A percentile compares a stretch with the other conserved stretches of the same genome.
These are phyloP conservation scores for Fusarium torulosum DNA, from an alignment of 2,329 filamentous ascomycete species.

Conservation along the genomic window DNA sequence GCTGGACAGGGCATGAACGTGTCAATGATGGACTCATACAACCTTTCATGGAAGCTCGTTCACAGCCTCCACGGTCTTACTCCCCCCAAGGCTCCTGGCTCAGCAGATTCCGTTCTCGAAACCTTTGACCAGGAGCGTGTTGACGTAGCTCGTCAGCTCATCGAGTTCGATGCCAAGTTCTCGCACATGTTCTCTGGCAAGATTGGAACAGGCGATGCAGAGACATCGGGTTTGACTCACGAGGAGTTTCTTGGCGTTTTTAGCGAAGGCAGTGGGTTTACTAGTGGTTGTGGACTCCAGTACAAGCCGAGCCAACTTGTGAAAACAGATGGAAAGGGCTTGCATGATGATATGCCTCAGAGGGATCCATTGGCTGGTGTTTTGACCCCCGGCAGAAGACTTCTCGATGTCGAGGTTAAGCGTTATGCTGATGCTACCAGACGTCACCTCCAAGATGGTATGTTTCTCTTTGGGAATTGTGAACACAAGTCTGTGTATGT, in stretches of 20 bases:
- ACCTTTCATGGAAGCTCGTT: conserved; percentile 19
- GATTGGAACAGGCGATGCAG: conserved; percentile 15
- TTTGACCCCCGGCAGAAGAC: conserved; percentile 4
- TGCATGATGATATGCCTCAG: not conserved
- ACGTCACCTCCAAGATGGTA: conserved; percentile 18
- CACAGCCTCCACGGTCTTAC: conserved; percentile 16
- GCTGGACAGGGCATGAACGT: conserved; percentile 29
- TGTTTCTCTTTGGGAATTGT: rapidly evolving
- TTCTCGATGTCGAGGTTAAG: conserved; percentile 19
- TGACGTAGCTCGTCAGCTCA: conserved; percentile 17
- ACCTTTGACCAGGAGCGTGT: conserved; percentile 9
- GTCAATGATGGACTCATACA: conserved; percentile 29
- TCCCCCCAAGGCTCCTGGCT: not conserved
- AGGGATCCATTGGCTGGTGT: conserved; percentile 1
- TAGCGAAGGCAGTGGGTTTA: conserved; percentile 16
- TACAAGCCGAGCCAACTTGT: conserved; percentile 4
- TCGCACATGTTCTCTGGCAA: conserved; percentile 27
- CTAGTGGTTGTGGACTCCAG: conserved; percentile 18
- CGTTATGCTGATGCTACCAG: conserved; percentile 17
- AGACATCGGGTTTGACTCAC: conserved; percentile 2
- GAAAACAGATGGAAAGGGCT: not conserved
- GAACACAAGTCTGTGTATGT: rapidly evolving
- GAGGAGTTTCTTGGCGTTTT: conserved; percentile 25
- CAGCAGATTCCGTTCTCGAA: not conserved
- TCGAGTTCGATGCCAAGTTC: conserved; percentile 21